These are phyloP conservation scores for Apiospora rasikravindrae DNA, from an alignment of 2,329 filamentous ascomycete genomes.

Conservation along the genomic window DNA sequence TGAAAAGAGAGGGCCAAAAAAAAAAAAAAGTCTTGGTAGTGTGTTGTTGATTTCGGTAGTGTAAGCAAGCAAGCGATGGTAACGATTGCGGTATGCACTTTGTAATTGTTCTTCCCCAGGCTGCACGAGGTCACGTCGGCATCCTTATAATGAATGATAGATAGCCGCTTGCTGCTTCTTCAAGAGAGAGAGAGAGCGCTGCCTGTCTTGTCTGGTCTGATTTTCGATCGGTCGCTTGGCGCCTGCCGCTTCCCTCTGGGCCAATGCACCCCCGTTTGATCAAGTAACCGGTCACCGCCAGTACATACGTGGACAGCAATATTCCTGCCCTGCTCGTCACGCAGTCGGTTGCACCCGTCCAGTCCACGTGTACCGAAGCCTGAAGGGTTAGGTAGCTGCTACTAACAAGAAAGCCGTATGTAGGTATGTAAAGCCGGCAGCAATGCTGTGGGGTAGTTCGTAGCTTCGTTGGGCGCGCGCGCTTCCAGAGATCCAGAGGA, in stretches of 20 bases:
- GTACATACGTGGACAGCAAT: conserved; percentile 22
- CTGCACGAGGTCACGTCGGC: conserved; percentile 20
- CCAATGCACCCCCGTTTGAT: background rate
- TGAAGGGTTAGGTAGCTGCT: conserved; percentile 3
- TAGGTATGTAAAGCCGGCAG: conserved; percentile 17
- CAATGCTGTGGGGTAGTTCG: conserved; percentile 20
- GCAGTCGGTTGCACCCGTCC: conserved; percentile 24
- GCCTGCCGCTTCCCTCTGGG: conserved; percentile 5
- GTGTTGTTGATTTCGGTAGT: background rate
- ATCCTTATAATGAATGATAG: conserved; percentile 23
- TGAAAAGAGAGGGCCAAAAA: background rate
- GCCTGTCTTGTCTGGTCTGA: background rate
- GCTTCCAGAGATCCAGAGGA: background rate
- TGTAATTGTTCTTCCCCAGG: conserved; percentile 18
- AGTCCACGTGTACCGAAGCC: conserved; percentile 24
- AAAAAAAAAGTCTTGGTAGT: background rate
- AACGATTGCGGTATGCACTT: background rate
- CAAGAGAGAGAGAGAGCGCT: background rate
- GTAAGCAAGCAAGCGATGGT: conserved; percentile 11
- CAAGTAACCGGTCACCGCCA: conserved; percentile 18
- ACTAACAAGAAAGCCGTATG: background rate
- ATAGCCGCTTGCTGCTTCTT: background rate
- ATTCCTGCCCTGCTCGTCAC: conserved; percentile 22
- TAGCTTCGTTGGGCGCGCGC: conserved; percentile 22
- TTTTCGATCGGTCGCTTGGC: background rate